Evolutionary conservation across 331 rosid genomes (phyloP).

Genomic region (Stylosanthes scabra): DNA sequence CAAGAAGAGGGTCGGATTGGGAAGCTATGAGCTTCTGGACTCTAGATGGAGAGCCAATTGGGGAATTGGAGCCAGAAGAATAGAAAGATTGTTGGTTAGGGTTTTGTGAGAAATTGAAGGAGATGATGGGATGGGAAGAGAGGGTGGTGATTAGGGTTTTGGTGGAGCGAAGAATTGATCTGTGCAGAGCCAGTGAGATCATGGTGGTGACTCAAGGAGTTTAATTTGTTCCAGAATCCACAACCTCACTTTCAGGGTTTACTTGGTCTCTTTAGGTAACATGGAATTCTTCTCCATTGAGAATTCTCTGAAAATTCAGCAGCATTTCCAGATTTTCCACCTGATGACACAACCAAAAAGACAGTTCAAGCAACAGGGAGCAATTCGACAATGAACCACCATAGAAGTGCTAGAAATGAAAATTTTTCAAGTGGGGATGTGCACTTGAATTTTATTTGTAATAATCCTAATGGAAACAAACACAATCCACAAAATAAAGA

Average conservation of each 20-base stretch:
- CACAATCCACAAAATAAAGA: conserved; percentile 11
- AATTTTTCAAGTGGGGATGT: conserved; percentile 13
- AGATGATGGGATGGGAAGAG: not conserved
- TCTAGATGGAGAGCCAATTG: conserved; percentile 66
- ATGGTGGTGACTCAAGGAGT: too few species aligned
- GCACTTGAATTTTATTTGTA: conserved; percentile 11
- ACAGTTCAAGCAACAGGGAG: conserved; percentile 31
- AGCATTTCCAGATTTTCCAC: conserved; percentile 69
- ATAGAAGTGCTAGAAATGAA: not conserved
- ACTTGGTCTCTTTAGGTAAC: too few species aligned
- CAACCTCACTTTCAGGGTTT: too few species aligned
- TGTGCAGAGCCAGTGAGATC: conserved; percentile 24
- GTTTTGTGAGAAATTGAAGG: conserved; percentile 27
- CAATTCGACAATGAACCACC: conserved; percentile 22
- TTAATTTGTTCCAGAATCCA: too few species aligned
- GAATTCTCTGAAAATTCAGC: conserved; percentile 52
- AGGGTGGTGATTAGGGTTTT: conserved; percentile 5
- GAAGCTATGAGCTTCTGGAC: conserved; percentile 83
- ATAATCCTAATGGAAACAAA: not conserved
- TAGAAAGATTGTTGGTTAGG: conserved; percentile 12
- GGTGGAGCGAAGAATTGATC: conserved; percentile 18
- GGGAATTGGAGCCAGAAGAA: conserved; percentile 17
- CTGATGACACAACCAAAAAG: conserved; percentile 46
- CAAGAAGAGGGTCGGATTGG: conserved; percentile 81
- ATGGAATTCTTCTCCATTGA: too few species aligned